A percentile compares a stretch with the other conserved stretches of the same genome.
These are phyloP conservation scores for Mytilinidion resinicola DNA, from an alignment of 495 filamentous ascomycete genomes.

Conservation along the genomic window DNA sequence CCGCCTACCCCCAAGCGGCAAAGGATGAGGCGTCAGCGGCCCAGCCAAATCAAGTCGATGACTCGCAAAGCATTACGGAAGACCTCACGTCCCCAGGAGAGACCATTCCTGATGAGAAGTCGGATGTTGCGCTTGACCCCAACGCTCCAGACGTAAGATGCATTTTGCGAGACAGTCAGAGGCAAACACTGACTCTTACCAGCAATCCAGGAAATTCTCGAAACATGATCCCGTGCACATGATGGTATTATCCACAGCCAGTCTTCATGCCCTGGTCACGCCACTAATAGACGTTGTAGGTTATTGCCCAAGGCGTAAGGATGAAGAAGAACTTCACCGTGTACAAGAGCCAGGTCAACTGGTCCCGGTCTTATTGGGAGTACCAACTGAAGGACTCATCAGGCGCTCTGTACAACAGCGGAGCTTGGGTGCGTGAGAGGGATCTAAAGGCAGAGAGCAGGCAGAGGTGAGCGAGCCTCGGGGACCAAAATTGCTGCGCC, in stretches of 20 bases:
- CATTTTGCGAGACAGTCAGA: not conserved
- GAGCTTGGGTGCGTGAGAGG: conserved; percentile 11
- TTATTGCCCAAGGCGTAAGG: not conserved
- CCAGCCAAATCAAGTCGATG: not conserved
- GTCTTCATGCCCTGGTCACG: no score
- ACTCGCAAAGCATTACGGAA: not conserved
- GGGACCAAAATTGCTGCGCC: not conserved
- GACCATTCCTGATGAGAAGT: conserved; percentile 1
- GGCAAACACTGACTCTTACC: not conserved
- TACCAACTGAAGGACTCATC: conserved; percentile 12
- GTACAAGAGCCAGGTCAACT: not conserved
- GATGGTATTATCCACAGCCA: no score
- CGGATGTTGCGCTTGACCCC: not conserved
- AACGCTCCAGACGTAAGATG: not conserved
- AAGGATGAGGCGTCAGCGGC: not conserved
- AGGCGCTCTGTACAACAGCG: conserved; percentile 1
- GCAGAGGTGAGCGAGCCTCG: not conserved
- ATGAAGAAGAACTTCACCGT: conserved; percentile 13
- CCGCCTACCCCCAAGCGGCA: not conserved
- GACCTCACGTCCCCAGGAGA: not conserved
- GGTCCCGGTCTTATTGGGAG: conserved; percentile 9
- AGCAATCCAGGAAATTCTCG: not conserved
- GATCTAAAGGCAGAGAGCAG: not conserved
- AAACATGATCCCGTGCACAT: not conserved
- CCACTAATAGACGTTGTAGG: no score